Percentiles rank a stretch among this genome's conserved stretches.
These are phyloP conservation scores for Begonia loranthoides DNA, from an alignment of 306 rosid genomes.

Conservation along the genomic window DNA sequence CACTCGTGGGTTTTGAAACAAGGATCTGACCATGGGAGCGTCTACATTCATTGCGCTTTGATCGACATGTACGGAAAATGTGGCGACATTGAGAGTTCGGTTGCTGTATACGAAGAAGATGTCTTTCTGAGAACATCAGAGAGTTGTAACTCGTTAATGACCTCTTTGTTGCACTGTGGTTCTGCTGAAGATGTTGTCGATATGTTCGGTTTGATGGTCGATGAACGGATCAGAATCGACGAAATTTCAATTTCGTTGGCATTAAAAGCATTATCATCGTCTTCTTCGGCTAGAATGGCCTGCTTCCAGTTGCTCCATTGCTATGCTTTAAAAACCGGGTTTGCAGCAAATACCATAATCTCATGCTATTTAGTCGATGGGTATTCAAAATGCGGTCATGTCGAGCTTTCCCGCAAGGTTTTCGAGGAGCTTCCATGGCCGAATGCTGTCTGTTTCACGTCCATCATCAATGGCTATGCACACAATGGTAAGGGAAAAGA, in stretches of 20 bases:
- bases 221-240: conserved; percentile 50
- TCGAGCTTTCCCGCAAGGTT: conserved; percentile 37
- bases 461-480: conserved; percentile 64
- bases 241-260: conserved; percentile 60
- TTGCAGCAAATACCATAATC: conserved; percentile 41
- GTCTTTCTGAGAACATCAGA: conserved; percentile 31
- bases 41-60: conserved; percentile 62
- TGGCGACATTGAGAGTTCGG: conserved; percentile 46
- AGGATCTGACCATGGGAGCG: conserved; percentile 44
- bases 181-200: conserved; percentile 50
- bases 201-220: conserved; percentile 67
- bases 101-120: conserved; percentile 40
- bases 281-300: conserved; percentile 27
- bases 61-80: conserved; percentile 82
- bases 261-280: conserved; percentile 53
- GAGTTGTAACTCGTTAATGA: conserved; percentile 76
- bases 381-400: conserved; percentile 57
- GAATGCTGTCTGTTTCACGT: conserved; percentile 53
- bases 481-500: conserved; percentile 72
- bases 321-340: conserved; percentile 55
- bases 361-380: conserved; percentile 59
- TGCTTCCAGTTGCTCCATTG: conserved; percentile 45
- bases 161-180: conserved; percentile 56
- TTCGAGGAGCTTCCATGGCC: conserved; percentile 49
- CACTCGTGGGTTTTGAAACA: conserved; percentile 44